These are phyloP conservation scores for Porphyrellus cyaneotinctus DNA, from an alignment of 768 basidiomycete genomes.

Conservation along the genomic window DNA sequence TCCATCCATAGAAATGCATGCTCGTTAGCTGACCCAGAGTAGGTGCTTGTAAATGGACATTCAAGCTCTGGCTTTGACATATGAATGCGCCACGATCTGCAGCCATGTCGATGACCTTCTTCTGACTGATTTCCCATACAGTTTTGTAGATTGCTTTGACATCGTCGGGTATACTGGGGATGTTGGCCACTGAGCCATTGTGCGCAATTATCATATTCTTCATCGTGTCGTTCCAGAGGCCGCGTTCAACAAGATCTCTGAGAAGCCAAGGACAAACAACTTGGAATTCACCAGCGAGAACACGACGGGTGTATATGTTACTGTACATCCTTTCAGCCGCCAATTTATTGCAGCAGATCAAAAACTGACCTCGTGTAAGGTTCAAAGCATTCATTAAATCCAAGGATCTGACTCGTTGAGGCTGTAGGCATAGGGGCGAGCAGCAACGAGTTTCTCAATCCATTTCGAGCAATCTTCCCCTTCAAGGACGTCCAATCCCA, in stretches of 20 bases:
- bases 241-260: conserved; percentile 93
- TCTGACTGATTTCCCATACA: conserved; percentile 99
- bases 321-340: conserved; percentile 37
- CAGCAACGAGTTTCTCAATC: conserved; percentile 86
- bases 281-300: conserved; percentile 99
- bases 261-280: conserved; percentile 98
- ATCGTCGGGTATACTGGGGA: conserved; percentile 82
- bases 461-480: conserved; percentile 75
- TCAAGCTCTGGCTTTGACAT: conserved; percentile 93
- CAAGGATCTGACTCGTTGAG: conserved; percentile 96
- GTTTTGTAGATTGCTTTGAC: conserved; percentile 99
- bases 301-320: conserved; percentile 98
- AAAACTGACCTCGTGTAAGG: conserved; percentile 84
- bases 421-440: conserved; percentile 99
- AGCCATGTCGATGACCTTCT: conserved; percentile 95
- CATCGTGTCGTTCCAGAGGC: conserved; percentile 97
- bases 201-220: conserved; percentile 99
- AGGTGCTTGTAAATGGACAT: conserved; percentile 87
- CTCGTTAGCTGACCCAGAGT: conserved; percentile 89
- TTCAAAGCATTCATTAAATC: conserved; percentile 99
- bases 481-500: conserved; percentile 95
- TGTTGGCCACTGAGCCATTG: conserved; percentile 84
- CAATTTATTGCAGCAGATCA: background rate
- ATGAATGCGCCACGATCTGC: conserved; percentile 99
- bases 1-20: conserved; percentile 99